Conservation (phyloP, 331 rosid genomes). For the Stylosanthes scabra region DNA sequence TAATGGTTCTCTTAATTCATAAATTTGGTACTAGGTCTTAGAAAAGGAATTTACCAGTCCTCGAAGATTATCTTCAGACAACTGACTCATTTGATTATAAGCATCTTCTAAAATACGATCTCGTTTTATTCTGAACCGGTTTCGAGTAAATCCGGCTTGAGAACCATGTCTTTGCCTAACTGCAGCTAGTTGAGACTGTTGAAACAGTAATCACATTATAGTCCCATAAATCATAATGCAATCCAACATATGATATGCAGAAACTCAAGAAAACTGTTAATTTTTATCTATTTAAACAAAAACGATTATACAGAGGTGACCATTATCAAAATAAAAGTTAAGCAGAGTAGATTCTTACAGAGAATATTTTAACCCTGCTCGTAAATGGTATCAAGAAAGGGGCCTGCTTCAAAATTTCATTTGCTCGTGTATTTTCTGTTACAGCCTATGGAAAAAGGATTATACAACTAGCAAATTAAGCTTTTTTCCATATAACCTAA, state of each 20-base stretch:
- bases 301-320: not conserved
- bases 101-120: slow-evolving; percentile 98
- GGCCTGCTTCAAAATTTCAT: slow-evolving; percentile 82
- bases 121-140: slow-evolving; percentile 88
- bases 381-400: slow-evolving; percentile 90
- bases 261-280: not conserved
- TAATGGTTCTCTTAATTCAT: slow-evolving; percentile 12
- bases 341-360: slow-evolving; percentile 53
- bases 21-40: slow-evolving; percentile 17
- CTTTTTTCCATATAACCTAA: not conserved
- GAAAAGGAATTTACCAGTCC: slow-evolving; percentile 65
- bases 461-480: slow-evolving; percentile 14
- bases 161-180: slow-evolving; percentile 84
- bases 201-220: slow-evolving; percentile 37
- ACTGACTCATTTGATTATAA: slow-evolving; percentile 88
- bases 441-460: slow-evolving; percentile 55
- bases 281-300: not conserved
- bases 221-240: not conserved
- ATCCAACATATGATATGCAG: not conserved
- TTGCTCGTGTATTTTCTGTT: slow-evolving; percentile 74
- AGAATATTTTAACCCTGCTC: slow-evolving; percentile 85
- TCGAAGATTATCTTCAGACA: slow-evolving; percentile 95
- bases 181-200: slow-evolving; percentile 92
- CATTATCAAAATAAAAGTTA: slow-evolving; percentile 10
- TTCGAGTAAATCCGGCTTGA: slow-evolving; percentile 72